Base-by-base conservation (phyloP, 1,284 basidiomycete genomes). In the Ustilago sp. region DNA sequence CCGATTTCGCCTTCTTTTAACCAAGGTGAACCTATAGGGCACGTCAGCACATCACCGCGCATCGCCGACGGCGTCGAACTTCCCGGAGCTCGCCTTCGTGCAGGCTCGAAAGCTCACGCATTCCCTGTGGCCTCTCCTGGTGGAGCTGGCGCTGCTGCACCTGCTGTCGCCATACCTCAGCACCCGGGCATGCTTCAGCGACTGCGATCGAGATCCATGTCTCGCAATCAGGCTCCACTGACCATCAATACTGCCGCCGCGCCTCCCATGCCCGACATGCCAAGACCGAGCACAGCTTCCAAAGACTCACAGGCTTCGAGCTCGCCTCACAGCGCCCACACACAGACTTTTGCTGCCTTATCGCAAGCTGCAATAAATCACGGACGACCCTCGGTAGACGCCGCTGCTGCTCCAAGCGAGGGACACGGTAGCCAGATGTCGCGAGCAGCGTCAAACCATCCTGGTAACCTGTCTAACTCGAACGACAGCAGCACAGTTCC, bases 251-350 rank as follows among this genome's bases (percentile, higher is more conserved):
- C 65, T 4, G 53, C 68, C 12, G 65, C 69, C 8, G 59, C 65
- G 9, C 75, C 62, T 11, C 71, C 75, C 4, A 47, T 74, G 67
- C 75, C 71, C 15, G 75, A 77, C 8, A 6, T 77, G 41, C 57
- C 58, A 4, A 53, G 68, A 11, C 70, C 70, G 12, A 45, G 65
- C 54, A 73, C 70, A n/a, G 64, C 52, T 7, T 73, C 70, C n/a
- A 73, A 73, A 41, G 70, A 73, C 48, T 73, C 70, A n/a, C 70
- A 63, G 50, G 71, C 71, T 0, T 69, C 67, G 3, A 59, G 59
- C 56, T 74, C 72, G 28, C 72, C 72, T 5, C 67, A 58, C 59
- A 74, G 60, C 31, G 23, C 60, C 5, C 72, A 74, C 15, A 28
- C 59, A 5, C 39, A 61, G 19, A 69, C 60, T 2, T 74, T 74